Evolutionary conservation across 2,329 filamentous ascomycete species (phyloP).

Genomic region (Tolypocladium inflatum): DNA sequence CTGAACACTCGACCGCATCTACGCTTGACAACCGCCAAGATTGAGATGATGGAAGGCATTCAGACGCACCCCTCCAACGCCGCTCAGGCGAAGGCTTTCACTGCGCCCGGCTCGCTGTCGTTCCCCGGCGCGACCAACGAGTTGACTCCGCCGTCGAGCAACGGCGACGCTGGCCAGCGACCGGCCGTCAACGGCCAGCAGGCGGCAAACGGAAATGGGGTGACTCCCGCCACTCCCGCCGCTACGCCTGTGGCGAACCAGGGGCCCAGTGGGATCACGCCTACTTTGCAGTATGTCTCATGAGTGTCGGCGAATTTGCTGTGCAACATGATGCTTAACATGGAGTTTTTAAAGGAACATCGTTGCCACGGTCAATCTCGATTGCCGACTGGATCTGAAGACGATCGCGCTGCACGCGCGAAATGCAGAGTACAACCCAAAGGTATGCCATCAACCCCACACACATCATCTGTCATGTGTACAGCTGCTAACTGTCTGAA

Average conservation of each 20-base stretch:
- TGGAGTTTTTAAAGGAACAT: constrained; percentile 68
- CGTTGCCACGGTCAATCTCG: constrained; percentile 95
- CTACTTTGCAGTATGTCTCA: constrained; percentile 91
- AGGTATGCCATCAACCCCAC: constrained; percentile 51
- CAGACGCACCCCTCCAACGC: constrained; percentile 88
- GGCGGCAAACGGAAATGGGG: constrained; percentile 61
- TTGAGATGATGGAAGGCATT: constrained; percentile 68
- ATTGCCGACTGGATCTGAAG: constrained; percentile 96
- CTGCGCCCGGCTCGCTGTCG: constrained; percentile 81
- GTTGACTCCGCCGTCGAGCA: constrained; percentile 69
- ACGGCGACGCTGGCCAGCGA: constrained; percentile 44
- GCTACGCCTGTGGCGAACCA: constrained; percentile 79
- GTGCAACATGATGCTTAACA: constrained; percentile 43
- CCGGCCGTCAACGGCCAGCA: constrained; percentile 37
- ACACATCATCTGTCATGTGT: background rate
- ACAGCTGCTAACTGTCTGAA: constrained; percentile 25
- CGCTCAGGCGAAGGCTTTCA: constrained; percentile 91
- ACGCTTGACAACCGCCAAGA: constrained; percentile 19
- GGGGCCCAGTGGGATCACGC: constrained; percentile 81
- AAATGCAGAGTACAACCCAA: constrained; percentile 97
- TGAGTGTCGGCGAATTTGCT: constrained; percentile 17
- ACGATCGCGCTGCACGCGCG: constrained; percentile 96
- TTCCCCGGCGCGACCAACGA: constrained; percentile 81
- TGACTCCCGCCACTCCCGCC: constrained; percentile 82
- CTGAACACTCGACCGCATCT: constrained; percentile 1